phyloP scores from a whole-genome alignment of 169 alveolate genomes.

The Besnoitia besnoiti region DNA sequence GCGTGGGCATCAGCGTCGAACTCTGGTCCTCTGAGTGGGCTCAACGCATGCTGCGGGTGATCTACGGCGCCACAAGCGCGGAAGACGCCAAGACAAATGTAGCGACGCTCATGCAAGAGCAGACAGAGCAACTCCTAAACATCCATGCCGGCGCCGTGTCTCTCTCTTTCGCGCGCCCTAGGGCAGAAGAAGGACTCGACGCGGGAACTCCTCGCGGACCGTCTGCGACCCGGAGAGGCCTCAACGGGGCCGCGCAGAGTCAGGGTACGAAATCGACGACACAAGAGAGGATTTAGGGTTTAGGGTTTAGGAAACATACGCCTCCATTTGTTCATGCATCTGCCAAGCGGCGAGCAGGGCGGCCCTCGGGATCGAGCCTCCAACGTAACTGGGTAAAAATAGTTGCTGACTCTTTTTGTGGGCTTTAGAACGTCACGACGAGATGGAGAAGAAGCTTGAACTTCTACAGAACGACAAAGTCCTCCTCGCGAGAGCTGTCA shows the following conservation, averaged over 20 bases:
- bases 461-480: slow-evolving; percentile 59
- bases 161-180: neutral
- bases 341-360: no score
- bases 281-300: no score
- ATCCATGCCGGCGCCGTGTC: neutral
- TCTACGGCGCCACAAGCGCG: slow-evolving; percentile 44
- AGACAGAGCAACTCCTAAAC: slow-evolving; percentile 51
- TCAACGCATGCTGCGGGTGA: slow-evolving; percentile 48
- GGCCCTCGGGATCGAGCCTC: no score
- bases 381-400: no score
- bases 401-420: no score
- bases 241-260: neutral
- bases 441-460: slow-evolving; percentile 59
- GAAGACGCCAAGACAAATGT: slow-evolving; percentile 55
- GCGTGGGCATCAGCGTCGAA: neutral
- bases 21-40: slow-evolving; percentile 51
- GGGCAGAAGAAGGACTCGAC: neutral
- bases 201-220: neutral
- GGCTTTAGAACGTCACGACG: no score
- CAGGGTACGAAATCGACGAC: neutral
- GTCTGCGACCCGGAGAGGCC: neutral
- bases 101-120: slow-evolving; percentile 51
- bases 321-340: no score
- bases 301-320: no score
- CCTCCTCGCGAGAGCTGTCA: slow-evolving; percentile 62